Evolutionary conservation across 345 rosid genomes (phyloP).

Genomic region (Luvunga scandens): DNA sequence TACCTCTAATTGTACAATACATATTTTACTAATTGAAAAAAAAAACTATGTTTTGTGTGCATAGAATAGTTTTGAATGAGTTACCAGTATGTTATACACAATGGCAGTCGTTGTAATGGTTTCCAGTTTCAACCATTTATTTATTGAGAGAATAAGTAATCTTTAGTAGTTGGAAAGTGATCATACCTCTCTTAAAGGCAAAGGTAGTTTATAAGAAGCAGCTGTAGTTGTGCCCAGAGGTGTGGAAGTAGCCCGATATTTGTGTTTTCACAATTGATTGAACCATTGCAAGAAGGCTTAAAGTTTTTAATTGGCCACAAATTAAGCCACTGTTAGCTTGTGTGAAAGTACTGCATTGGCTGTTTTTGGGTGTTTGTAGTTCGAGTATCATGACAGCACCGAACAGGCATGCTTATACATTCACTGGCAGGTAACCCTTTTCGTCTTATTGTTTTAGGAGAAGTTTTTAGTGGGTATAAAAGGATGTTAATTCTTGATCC

Average conservation of each 20-base stretch:
- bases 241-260: background rate
- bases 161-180: background rate
- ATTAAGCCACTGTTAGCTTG: background rate
- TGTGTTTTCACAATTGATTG: background rate
- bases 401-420: background rate
- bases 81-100: background rate
- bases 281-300: background rate
- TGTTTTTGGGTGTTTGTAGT: background rate
- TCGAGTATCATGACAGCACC: background rate
- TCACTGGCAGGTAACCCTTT: background rate
- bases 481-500: background rate
- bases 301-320: background rate
- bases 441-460: background rate
- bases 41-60: background rate
- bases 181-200: background rate
- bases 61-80: background rate
- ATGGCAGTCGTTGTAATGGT: background rate
- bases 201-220: background rate
- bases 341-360: background rate
- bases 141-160: background rate
- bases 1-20: too few relatives aligned
- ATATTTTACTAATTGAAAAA: too few relatives aligned
- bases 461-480: background rate
- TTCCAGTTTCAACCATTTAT: background rate
- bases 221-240: background rate